phyloP scores from a whole-genome alignment of 2,329 filamentous ascomycete species.

The Paracoccidioides lutzii region DNA sequence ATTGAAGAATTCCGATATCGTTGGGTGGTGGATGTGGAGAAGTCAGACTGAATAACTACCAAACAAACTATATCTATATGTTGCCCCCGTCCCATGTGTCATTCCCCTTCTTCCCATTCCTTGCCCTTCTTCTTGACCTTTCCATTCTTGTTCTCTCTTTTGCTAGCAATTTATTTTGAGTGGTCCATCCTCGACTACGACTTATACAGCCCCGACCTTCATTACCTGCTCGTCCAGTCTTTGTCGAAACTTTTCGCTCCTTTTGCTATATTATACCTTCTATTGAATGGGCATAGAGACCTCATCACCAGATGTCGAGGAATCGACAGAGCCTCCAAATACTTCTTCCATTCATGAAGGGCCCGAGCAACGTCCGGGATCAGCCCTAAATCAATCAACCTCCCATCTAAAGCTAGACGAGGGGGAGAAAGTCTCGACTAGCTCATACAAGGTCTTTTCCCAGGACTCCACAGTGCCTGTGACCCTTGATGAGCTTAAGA shows the following conservation, averaged over 20 bases:
- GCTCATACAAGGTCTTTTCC: conserved; percentile 1
- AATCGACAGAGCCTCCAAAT: conserved; percentile 31
- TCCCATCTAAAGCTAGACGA: conserved; percentile 4
- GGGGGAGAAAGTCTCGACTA: conserved; percentile 11
- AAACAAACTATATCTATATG: too few species aligned
- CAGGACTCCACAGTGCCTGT: conserved; percentile 1
- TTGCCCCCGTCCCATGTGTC: neutral
- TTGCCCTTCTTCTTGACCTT: neutral
- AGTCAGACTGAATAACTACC: neutral
- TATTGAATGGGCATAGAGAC: conserved; percentile 31
- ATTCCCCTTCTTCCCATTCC: neutral
- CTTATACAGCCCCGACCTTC: neutral
- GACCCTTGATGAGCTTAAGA: conserved; percentile 4
- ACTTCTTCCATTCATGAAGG: conserved; percentile 20
- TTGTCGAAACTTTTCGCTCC: neutral
- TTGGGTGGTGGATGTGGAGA: neutral
- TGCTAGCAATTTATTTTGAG: neutral
- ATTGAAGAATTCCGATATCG: neutral
- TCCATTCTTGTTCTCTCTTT: neutral
- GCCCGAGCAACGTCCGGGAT: conserved; percentile 11
- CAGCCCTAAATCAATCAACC: conserved; percentile 13
- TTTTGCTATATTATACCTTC: conserved; percentile 1
- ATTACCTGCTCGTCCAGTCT: neutral
- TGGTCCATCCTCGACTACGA: neutral
- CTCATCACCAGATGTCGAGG: conserved; percentile 27